phyloP scores from a whole-genome alignment of 2,329 filamentous ascomycete species.

The Pseudogymnoascus sp. region DNA sequence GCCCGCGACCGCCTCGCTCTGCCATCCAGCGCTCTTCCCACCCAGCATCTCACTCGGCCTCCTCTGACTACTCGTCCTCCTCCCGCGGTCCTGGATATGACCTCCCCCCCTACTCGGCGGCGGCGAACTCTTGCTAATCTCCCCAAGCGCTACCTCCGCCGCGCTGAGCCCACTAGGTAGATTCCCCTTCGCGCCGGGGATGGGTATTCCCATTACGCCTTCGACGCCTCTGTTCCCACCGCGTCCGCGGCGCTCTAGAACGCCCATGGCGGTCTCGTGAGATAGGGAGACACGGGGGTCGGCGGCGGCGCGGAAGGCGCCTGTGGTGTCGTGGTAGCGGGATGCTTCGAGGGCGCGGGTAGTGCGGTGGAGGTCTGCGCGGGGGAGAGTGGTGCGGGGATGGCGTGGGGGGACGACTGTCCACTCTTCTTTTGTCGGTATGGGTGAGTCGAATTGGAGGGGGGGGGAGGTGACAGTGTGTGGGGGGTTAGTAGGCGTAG shows the following conservation, averaged over 20 bases:
- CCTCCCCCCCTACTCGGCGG: constrained; percentile 25
- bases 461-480: constrained; percentile 14
- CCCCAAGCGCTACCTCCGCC: constrained; percentile 36
- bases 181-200: constrained; percentile 26
- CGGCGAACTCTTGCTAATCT: constrained; percentile 33
- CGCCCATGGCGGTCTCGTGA: constrained; percentile 20
- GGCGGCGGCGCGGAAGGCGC: constrained; percentile 36
- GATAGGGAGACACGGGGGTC: constrained; percentile 21
- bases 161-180: background rate
- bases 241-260: constrained; percentile 17
- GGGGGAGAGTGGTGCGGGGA: constrained; percentile 15
- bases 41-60: background rate
- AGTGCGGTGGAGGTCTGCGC: constrained; percentile 32
- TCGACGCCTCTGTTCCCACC: constrained; percentile 17
- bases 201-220: constrained; percentile 19
- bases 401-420: constrained; percentile 20
- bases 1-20: background rate
- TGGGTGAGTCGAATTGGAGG: constrained; percentile 11
- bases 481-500: constrained; percentile 20
- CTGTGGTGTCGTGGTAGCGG: constrained; percentile 36
- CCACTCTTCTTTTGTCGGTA: constrained; percentile 12
- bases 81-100: constrained; percentile 21
- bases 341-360: constrained; percentile 31
- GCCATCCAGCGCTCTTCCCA: background rate
- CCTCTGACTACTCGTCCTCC: constrained; percentile 9